These are phyloP conservation scores for Diaporthe ilicicola DNA, from an alignment of 2,329 filamentous ascomycete genomes.

Conservation along the genomic window DNA sequence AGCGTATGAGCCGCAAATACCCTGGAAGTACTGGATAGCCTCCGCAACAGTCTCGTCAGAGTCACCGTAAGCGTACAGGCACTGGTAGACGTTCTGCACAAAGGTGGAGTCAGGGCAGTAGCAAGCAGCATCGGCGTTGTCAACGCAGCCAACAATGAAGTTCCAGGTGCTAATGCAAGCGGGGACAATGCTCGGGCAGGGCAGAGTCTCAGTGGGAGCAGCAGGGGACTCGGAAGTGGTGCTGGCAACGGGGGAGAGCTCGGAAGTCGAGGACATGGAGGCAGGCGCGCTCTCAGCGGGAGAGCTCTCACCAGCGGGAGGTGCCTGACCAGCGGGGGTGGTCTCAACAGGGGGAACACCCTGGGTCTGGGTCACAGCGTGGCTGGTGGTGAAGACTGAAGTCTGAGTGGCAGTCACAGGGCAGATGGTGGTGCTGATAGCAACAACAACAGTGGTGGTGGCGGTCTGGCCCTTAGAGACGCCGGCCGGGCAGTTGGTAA, in stretches of 20 bases:
- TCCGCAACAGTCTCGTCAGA: conserved; percentile 71
- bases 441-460: conserved; percentile 56
- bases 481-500: conserved; percentile 44
- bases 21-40: conserved; percentile 86
- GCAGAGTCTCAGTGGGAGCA: conserved; percentile 53
- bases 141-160: conserved; percentile 74
- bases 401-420: conserved; percentile 65
- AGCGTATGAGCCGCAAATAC: conserved; percentile 83
- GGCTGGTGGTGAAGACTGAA: conserved; percentile 41
- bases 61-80: conserved; percentile 79
- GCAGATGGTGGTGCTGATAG: conserved; percentile 68
- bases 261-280: conserved; percentile 26
- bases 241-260: conserved; percentile 44
- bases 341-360: conserved; percentile 34
- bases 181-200: conserved; percentile 78
- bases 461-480: conserved; percentile 35
- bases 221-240: conserved; percentile 47
- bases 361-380: conserved; percentile 25
- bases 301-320: conserved; percentile 30
- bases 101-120: conserved; percentile 85
- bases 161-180: conserved; percentile 94
- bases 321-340: conserved; percentile 12
- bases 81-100: conserved; percentile 81
- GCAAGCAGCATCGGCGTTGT: conserved; percentile 82
- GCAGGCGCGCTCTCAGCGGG: conserved; percentile 24